Conservation (phyloP, 768 basidiomycete genomes). For the Hortiboletus campestris region DNA sequence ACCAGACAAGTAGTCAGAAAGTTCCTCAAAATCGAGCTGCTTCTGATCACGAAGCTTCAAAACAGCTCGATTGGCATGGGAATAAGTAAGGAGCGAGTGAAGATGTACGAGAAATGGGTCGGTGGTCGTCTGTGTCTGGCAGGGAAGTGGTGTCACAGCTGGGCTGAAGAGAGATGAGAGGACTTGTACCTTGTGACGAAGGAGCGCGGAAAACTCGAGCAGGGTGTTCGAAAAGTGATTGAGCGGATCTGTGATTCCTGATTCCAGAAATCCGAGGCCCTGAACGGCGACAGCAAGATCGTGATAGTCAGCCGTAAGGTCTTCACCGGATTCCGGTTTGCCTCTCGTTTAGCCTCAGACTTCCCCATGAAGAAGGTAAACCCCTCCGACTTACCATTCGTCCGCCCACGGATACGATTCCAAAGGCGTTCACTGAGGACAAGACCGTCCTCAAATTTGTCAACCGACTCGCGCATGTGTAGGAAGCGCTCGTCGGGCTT, state of each 20-base stretch:
- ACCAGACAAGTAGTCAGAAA: conserved; percentile 92
- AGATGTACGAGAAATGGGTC: conserved; percentile 90
- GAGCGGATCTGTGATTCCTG: conserved; percentile 95
- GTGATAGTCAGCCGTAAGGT: conserved; percentile 96
- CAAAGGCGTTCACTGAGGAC: conserved; percentile 77
- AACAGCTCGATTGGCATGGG: conserved; percentile 89
- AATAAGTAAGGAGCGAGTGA: conserved; percentile 91
- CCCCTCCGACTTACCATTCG: conserved; percentile 68
- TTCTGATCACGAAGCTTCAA: conserved; percentile 97
- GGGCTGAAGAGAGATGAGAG: background rate
- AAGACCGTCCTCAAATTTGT: conserved; percentile 97
- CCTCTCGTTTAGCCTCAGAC: conserved; percentile 89
- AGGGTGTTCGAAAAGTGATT: conserved; percentile 97
- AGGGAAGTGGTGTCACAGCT: background rate
- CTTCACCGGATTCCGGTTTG: conserved; percentile 79
- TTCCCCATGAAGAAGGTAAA: conserved; percentile 33
- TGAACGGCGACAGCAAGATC: conserved; percentile 95
- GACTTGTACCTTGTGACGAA: conserved; percentile 72
- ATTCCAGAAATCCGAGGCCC: conserved; percentile 96
- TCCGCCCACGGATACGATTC: conserved; percentile 72
- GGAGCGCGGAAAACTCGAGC: conserved; percentile 87
- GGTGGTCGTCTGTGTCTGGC: conserved; percentile 82
- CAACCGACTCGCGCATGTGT: conserved; percentile 85
- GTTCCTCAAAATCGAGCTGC: conserved; percentile 97
- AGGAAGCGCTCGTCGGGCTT: conserved; percentile 98